Percentiles rank a stretch among this genome's conserved stretches.
phyloP scores from a whole-genome alignment of 2,329 filamentous ascomycete genomes.

The Colletotrichum magnum region DNA sequence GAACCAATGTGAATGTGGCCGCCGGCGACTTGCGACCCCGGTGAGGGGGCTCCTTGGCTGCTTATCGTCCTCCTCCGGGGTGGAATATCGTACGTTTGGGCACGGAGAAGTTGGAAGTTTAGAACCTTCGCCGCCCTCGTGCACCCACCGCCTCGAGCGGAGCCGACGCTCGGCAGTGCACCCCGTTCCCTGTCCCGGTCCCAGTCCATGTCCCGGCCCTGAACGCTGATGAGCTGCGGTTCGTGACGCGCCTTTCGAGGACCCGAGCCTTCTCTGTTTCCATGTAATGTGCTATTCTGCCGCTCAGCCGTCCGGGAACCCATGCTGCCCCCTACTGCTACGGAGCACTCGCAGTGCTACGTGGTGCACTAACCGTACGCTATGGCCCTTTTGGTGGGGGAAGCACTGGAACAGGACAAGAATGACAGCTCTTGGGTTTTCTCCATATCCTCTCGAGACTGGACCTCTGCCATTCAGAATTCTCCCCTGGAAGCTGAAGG shows the following conservation, averaged over 20 bases:
- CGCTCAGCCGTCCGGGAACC: conserved; percentile 20
- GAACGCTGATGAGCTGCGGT: not conserved
- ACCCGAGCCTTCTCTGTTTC: not conserved
- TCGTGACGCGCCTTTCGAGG: not conserved
- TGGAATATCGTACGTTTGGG: conserved; percentile 24
- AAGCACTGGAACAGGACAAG: not conserved
- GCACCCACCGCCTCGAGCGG: conserved; percentile 15
- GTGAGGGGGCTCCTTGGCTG: conserved; percentile 2
- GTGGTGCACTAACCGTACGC: conserved; percentile 4
- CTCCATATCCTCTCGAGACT: conserved; percentile 1
- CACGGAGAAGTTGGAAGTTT: not conserved
- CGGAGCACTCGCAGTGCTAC: no score
- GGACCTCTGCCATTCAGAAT: not conserved
- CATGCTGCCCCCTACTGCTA: not conserved
- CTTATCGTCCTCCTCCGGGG: not conserved
- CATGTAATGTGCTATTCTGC: conserved; percentile 3
- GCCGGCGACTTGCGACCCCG: not conserved
- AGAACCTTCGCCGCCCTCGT: not conserved
- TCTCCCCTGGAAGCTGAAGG: conserved; percentile 3
- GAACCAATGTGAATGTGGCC: conserved; percentile 6
- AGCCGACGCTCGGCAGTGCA: not conserved
- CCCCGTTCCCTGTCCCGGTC: conserved; percentile 19
- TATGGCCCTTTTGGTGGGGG: conserved; percentile 29
- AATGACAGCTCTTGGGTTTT: conserved; percentile 8
- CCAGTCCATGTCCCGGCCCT: not conserved